Conservation (phyloP, 164 flowering plant species). For the Umbilicus rupestris region DNA sequence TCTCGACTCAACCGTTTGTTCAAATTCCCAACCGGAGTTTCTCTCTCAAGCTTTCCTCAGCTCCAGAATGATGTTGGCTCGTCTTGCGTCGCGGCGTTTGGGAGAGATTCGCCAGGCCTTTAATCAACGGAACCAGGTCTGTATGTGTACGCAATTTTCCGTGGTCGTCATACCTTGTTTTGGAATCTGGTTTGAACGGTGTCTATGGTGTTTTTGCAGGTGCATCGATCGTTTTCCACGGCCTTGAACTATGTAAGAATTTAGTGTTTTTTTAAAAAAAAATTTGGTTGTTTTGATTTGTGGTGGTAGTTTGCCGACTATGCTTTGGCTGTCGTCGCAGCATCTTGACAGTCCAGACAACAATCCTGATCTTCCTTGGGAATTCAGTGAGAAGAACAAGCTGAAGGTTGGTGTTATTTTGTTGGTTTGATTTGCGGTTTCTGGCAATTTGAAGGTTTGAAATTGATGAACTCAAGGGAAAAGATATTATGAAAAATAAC, state of each 20-base stretch:
- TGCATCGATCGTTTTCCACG: conserved; percentile 71
- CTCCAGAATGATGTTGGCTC: conserved; percentile 47
- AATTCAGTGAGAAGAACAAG: conserved; percentile 55
- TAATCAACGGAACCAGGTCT: conserved; percentile 57
- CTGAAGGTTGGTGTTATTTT: conserved; percentile 35
- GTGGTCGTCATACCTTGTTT: conserved; percentile 4
- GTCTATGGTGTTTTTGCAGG: conserved; percentile 29
- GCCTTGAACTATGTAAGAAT: conserved; percentile 87
- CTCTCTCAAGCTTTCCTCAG: not conserved
- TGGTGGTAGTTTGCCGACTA: not conserved
- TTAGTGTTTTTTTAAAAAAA: not conserved
- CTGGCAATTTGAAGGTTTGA: not conserved
- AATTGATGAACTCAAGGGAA: not conserved
- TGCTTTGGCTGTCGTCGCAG: conserved; percentile 25
- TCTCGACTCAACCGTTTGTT: too few species aligned
- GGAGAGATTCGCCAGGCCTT: conserved; percentile 69
- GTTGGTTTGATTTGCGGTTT: not conserved
- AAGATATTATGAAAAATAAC: too few species aligned
- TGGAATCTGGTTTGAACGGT: not conserved
- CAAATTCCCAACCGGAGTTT: not conserved
- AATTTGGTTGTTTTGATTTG: not conserved
- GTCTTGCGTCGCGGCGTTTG: conserved; percentile 56
- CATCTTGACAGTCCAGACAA: conserved; percentile 88
- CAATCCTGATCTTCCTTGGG: conserved; percentile 73
- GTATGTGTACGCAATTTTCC: not conserved